phyloP scores from a whole-genome alignment of 148 eudicot genomes.

The Chenopodium quinoa region DNA sequence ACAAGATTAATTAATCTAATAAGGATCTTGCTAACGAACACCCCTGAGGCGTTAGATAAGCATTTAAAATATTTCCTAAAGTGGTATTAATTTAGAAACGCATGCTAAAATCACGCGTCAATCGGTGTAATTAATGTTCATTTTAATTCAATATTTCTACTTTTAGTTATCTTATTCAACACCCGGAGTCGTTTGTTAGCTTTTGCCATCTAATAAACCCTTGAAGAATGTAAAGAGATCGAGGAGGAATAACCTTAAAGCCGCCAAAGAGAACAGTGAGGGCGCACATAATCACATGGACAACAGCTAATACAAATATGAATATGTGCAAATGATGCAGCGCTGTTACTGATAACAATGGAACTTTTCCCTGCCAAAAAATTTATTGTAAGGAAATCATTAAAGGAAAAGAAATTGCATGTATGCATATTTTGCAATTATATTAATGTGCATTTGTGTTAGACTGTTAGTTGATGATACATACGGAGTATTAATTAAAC shows the following conservation, averaged over 20 bases:
- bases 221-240: neutral
- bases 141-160: no score
- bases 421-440: neutral
- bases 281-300: conserved; percentile 63
- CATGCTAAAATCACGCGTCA: no score
- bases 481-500: no score
- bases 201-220: no score
- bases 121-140: no score
- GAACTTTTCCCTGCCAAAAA: conserved; percentile 47
- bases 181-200: no score
- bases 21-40: no score
- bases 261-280: conserved; percentile 64
- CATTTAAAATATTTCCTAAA: no score
- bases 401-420: neutral
- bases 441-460: neutral
- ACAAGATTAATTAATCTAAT: no score
- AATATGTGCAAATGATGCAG: conserved; percentile 81
- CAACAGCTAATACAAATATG: conserved; percentile 73
- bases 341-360: conserved; percentile 60
- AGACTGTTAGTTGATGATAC: neutral
- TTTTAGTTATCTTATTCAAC: no score
- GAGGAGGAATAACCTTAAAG: conserved; percentile 3
- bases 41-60: no score
- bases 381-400: neutral
- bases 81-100: no score